Evolutionary conservation across 2,329 filamentous ascomycete genomes (phyloP).

Genomic region (Dothideomycetes sp.): DNA sequence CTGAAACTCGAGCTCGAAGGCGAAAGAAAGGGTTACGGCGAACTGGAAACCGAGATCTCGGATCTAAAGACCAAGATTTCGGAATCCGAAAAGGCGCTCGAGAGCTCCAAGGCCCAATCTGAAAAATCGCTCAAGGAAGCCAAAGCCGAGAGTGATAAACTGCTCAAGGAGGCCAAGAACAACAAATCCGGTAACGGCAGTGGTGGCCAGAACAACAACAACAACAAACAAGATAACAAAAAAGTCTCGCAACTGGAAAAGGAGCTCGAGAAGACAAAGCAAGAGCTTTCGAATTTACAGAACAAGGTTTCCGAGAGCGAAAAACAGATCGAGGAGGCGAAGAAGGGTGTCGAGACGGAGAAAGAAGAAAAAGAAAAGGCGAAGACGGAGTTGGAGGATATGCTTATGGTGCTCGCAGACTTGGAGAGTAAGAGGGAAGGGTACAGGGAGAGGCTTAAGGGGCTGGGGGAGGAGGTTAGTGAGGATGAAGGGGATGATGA

Average conservation of each 20-base stretch:
- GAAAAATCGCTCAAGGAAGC: neutral
- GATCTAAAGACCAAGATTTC: constrained; percentile 13
- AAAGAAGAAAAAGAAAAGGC: constrained; percentile 28
- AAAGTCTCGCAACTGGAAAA: constrained; percentile 1
- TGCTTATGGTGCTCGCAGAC: constrained; percentile 40
- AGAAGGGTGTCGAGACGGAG: constrained; percentile 31
- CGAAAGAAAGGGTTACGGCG: constrained; percentile 16
- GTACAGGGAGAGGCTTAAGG: constrained; percentile 21
- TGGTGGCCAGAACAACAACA: neutral
- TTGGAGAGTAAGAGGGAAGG: constrained; percentile 35
- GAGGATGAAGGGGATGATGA: constrained; percentile 24
- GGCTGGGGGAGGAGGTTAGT: constrained; percentile 23
- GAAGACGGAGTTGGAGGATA: constrained; percentile 38
- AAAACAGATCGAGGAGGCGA: constrained; percentile 15
- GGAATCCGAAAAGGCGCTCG: constrained; percentile 14
- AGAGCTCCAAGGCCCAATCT: constrained; percentile 8
- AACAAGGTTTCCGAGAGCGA: constrained; percentile 11
- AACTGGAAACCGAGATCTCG: constrained; percentile 14
- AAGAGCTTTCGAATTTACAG: constrained; percentile 2
- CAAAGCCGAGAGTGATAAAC: constrained; percentile 10
- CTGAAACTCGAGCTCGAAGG: constrained; percentile 17
- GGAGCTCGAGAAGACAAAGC: constrained; percentile 14
- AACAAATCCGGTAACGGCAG: too few relatives aligned
- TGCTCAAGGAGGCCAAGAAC: constrained; percentile 3
- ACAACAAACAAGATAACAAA: constrained; percentile 6